phyloP scores from a whole-genome alignment of 805 yeast genomes.

The Yamadazyma ubonensis region DNA sequence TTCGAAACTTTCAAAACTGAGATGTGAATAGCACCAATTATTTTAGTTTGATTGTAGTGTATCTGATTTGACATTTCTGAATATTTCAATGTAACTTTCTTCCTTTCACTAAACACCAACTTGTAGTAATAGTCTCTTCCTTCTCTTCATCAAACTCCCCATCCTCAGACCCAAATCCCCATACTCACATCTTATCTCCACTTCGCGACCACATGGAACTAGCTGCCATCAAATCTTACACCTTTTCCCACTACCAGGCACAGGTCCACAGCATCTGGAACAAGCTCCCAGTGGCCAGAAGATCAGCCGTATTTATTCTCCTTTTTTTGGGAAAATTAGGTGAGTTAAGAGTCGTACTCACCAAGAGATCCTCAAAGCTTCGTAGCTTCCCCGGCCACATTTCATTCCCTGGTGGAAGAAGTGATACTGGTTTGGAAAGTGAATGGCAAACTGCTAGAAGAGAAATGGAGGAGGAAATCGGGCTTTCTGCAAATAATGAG shows the following conservation, averaged over 20 bases:
- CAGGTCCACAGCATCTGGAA: constrained; percentile 53
- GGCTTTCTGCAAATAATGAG: constrained; percentile 53
- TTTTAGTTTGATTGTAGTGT: too few species aligned
- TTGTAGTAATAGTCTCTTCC: too few species aligned
- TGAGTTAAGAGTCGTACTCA: constrained; percentile 73
- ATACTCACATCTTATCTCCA: background rate
- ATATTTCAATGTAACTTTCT: too few species aligned
- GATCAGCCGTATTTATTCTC: constrained; percentile 78
- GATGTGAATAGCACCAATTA: too few species aligned
- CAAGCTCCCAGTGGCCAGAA: constrained; percentile 58
- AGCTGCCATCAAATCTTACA: constrained; percentile 25
- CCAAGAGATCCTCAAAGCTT: constrained; percentile 70
- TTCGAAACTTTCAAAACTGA: too few species aligned
- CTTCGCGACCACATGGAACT: constrained; percentile 2
- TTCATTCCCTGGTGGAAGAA: constrained; percentile 92
- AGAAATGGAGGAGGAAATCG: constrained; percentile 87
- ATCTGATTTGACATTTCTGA: too few species aligned
- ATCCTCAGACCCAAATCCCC: background rate
- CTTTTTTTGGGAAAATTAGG: constrained; percentile 72
- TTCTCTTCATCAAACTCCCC: background rate
- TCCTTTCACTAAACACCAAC: too few species aligned
- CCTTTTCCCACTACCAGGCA: constrained; percentile 32
- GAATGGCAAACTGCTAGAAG: constrained; percentile 77
- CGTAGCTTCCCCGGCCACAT: constrained; percentile 84
- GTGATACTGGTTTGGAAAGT: constrained; percentile 63